Conservation (phyloP, 768 basidiomycete genomes). For the Termitomyces sp. region DNA sequence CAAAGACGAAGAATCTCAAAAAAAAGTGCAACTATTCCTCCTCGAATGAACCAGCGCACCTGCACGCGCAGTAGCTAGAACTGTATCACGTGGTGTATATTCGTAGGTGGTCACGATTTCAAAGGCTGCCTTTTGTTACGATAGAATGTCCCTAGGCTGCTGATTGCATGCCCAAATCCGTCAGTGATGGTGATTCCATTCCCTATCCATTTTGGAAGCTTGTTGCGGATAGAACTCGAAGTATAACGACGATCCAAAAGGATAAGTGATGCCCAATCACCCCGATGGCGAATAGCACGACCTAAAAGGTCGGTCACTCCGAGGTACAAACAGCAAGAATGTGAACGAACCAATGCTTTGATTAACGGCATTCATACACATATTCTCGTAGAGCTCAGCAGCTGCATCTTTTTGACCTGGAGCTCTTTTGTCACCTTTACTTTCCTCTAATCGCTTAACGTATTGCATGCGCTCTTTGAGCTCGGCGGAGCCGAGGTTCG, state of each 20-base stretch:
- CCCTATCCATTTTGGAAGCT: slow-evolving; percentile 92
- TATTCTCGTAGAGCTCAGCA: slow-evolving; percentile 82
- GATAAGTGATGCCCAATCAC: slow-evolving; percentile 89
- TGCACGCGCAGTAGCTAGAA: not conserved
- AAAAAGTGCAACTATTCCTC: not conserved
- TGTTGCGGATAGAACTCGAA: slow-evolving; percentile 58
- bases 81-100: not conserved
- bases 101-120: not conserved
- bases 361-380: slow-evolving; percentile 94
- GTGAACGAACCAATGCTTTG: slow-evolving; percentile 82
- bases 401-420: slow-evolving; percentile 58
- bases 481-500: slow-evolving; percentile 88
- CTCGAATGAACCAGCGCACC: not conserved
- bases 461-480: slow-evolving; percentile 90
- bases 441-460: slow-evolving; percentile 58
- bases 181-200: slow-evolving; percentile 50
- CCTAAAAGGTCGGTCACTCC: slow-evolving; percentile 38
- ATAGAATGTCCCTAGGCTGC: slow-evolving; percentile 66
- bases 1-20: not conserved
- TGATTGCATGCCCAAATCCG: slow-evolving; percentile 69
- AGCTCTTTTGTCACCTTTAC: slow-evolving; percentile 25
- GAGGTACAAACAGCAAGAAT: not conserved
- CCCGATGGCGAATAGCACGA: slow-evolving; percentile 86
- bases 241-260: slow-evolving; percentile 84
- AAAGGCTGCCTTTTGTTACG: slow-evolving; percentile 37